Percentiles rank a stretch among this genome's conserved stretches.
phyloP scores from a whole-genome alignment of 768 basidiomycete genomes.

The Leccinum obscurum region DNA sequence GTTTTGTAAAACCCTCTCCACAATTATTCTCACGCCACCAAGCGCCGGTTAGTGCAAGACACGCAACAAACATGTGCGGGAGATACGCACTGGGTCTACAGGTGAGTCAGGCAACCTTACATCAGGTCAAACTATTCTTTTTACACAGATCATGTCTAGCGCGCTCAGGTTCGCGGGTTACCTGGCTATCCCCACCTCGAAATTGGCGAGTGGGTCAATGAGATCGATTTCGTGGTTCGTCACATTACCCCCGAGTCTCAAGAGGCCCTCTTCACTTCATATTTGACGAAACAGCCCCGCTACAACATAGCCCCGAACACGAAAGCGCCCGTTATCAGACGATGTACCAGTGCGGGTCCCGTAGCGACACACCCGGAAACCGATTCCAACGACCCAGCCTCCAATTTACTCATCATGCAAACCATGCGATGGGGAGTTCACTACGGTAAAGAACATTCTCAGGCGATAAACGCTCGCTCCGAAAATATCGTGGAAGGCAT shows the following conservation, averaged over 20 bases:
- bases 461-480: slow-evolving; percentile 87
- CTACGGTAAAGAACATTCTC: slow-evolving; percentile 62
- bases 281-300: slow-evolving; percentile 37
- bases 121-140: background rate
- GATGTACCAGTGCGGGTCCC: slow-evolving; percentile 30
- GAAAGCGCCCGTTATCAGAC: slow-evolving; percentile 70
- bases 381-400: slow-evolving; percentile 6
- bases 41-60: no score
- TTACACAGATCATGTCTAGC: slow-evolving; percentile 15
- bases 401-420: slow-evolving; percentile 55
- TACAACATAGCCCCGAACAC: slow-evolving; percentile 87
- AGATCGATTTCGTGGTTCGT: slow-evolving; percentile 53
- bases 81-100: slow-evolving; percentile 56
- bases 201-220: slow-evolving; percentile 59
- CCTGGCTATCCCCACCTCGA: slow-evolving; percentile 44
- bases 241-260: background rate
- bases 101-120: slow-evolving; percentile 27
- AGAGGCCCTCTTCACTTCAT: background rate
- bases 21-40: background rate
- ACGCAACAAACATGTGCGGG: slow-evolving; percentile 52
- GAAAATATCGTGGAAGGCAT: slow-evolving; percentile 76
- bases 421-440: slow-evolving; percentile 93
- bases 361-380: background rate
- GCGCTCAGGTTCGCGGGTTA: slow-evolving; percentile 33
- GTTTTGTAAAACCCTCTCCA: no score